These are phyloP conservation scores for Cryphonectria nitschkei DNA, from an alignment of 2,329 filamentous ascomycete genomes.

Conservation along the genomic window DNA sequence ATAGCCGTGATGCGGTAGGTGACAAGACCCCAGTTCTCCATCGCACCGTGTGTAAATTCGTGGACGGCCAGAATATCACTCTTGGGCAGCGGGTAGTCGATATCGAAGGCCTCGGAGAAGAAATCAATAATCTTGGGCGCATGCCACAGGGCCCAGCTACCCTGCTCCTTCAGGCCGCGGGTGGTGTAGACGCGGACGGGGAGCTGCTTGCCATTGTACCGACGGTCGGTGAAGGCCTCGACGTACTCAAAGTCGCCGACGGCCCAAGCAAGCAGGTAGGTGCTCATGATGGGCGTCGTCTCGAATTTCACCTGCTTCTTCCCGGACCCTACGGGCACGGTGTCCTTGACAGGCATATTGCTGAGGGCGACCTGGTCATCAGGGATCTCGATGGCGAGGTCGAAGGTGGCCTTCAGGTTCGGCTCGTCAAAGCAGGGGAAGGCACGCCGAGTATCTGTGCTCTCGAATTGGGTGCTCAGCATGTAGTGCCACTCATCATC, in stretches of 20 bases:
- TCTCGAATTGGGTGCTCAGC: slow-evolving; percentile 97
- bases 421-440: slow-evolving; percentile 99
- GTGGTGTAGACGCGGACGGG: slow-evolving; percentile 97
- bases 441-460: slow-evolving; percentile 89
- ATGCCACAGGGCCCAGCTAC: slow-evolving; percentile 85
- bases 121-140: slow-evolving; percentile 93
- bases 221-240: slow-evolving; percentile 85
- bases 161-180: slow-evolving; percentile 90
- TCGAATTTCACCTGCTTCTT: slow-evolving; percentile 80
- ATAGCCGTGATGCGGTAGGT: slow-evolving; percentile 96
- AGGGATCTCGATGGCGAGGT: slow-evolving; percentile 90
- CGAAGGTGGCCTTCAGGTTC: slow-evolving; percentile 94
- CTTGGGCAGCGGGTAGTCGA: slow-evolving; percentile 93
- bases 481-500: slow-evolving; percentile 71
- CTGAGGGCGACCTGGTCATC: slow-evolving; percentile 85
- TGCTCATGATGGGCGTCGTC: slow-evolving; percentile 87
- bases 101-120: slow-evolving; percentile 92
- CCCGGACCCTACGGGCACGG: slow-evolving; percentile 61
- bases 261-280: slow-evolving; percentile 89
- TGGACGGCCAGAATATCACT: slow-evolving; percentile 88
- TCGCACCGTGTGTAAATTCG: slow-evolving; percentile 85
- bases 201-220: slow-evolving; percentile 88
- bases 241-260: slow-evolving; percentile 97
- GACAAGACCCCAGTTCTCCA: slow-evolving; percentile 97
- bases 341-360: slow-evolving; percentile 90